Conservation (phyloP, 2,329 filamentous ascomycete species). For the Fusarium tuaranense region DNA sequence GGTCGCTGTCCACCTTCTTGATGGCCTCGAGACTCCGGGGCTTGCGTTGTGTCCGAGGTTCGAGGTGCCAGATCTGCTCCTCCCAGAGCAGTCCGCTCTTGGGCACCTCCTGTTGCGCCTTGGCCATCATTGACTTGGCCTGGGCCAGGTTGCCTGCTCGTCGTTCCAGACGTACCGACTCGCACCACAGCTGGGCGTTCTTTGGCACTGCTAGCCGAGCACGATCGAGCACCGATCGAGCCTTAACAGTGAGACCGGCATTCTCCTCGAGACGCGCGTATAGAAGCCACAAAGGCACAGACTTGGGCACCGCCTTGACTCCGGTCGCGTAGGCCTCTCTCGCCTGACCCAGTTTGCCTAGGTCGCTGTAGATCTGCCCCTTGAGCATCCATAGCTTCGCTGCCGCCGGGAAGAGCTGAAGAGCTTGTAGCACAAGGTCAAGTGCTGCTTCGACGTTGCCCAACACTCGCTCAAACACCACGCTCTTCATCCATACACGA, state of each 20-base stretch:
- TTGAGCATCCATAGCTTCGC: conserved; percentile 99
- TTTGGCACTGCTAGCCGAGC: conserved; percentile 90
- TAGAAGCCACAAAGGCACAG: conserved; percentile 89
- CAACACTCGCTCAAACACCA: conserved; percentile 90
- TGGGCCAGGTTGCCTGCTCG: conserved; percentile 85
- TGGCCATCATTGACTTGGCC: conserved; percentile 92
- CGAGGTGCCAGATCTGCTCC: conserved; percentile 95
- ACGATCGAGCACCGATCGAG: conserved; percentile 91
- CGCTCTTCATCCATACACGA: conserved; percentile 96
- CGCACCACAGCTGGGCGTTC: conserved; percentile 86
- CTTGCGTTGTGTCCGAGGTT: conserved; percentile 91
- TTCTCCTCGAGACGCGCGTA: conserved; percentile 90
- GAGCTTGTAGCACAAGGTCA: conserved; percentile 86
- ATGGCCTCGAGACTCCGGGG: conserved; percentile 92
- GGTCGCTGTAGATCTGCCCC: conserved; percentile 93
- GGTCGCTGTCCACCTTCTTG: conserved; percentile 95
- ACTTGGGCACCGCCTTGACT: conserved; percentile 86
- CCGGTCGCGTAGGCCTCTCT: conserved; percentile 91
- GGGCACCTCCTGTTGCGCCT: conserved; percentile 90
- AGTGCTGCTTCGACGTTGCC: conserved; percentile 84
- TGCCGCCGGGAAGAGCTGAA: conserved; percentile 86
- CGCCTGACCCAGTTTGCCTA: conserved; percentile 83
- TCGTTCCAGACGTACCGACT: conserved; percentile 93
- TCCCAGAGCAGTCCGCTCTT: conserved; percentile 90
- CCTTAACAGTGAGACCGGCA: conserved; percentile 86